Base-by-base conservation (phyloP, 1,284 basidiomycete genomes). In the Coriolopsis trogii region DNA sequence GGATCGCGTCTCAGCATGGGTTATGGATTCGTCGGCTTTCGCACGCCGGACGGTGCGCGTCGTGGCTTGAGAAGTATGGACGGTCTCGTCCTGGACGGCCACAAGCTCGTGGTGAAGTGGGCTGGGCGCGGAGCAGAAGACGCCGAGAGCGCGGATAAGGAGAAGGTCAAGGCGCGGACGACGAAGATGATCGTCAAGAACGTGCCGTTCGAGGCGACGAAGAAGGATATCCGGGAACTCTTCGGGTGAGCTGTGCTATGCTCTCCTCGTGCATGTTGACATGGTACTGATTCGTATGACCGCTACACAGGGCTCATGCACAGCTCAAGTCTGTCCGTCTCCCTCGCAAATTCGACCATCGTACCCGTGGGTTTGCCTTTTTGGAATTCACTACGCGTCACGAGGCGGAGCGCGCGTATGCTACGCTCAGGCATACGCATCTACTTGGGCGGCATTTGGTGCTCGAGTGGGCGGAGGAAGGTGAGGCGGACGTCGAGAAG, bases 151-250 rank as follows among this genome's bases (percentile, higher is more conserved):
- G 31, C 49, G 34, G 73, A 81, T 69, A 70, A 77, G 56, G 60
- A 70, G 56, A 68, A 66, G 53, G 68, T 64, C n/a, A 73, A 65
- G 28, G 70, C 64, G 46, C 78, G 76, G 63, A 86, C 87, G 55
- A 91, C 92, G 57, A 95, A 95, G 80, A 85, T 98, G 77, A 82
- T 98, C 41, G 91, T 98, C 63, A 99, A 98, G 81, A 99, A 99
- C 67, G 78, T 98, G 55, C 95, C 96, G 18, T 99, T 99, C 74
- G 96, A 99, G 72, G 92, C 90, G 41, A 91, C 88, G 37, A 94
- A 93, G 77, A 93, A 91, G 73, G 96, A 99, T 61, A 80, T 99
- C 18, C 80, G 90, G 46, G 88, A 92, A 56, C 72, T 98, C 24
- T 95, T 97, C 70, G 80, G 87, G 90, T 93, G 59, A 46, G 87